Evolutionary conservation across 345 rosid species (phyloP).

Genomic region (Gossypium sturtianum): DNA sequence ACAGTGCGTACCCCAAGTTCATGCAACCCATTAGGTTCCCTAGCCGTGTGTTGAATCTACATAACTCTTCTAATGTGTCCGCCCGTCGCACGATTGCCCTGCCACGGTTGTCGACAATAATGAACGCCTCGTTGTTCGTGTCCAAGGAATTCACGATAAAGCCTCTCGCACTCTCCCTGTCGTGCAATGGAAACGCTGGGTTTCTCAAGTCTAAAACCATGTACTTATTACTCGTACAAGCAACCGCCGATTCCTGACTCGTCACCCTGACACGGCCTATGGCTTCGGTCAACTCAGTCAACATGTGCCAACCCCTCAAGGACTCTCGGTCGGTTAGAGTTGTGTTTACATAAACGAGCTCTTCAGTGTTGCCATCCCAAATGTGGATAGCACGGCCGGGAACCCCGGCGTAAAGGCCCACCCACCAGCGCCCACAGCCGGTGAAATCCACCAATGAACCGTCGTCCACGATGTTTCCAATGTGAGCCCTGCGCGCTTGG

Average conservation of each 20-base stretch:
- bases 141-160: conserved; percentile 47
- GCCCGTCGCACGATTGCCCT: conserved; percentile 52
- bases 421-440: conserved; percentile 78
- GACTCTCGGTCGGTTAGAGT: conserved; percentile 63
- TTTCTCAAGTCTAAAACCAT: conserved; percentile 52
- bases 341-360: conserved; percentile 44
- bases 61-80: conserved; percentile 31
- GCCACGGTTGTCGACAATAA: conserved; percentile 47
- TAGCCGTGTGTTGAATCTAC: conserved; percentile 39
- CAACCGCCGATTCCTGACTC: conserved; percentile 52
- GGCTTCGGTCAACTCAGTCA: conserved; percentile 54
- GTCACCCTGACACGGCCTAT: conserved; percentile 67
- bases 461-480: conserved; percentile 52
- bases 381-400: conserved; percentile 73
- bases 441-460: conserved; percentile 80
- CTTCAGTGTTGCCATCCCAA: conserved; percentile 59
- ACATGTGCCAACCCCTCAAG: conserved; percentile 68
- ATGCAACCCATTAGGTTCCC: conserved; percentile 53
- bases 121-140: conserved; percentile 37
- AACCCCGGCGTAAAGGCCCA: conserved; percentile 78
- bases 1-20: conserved; percentile 54
- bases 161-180: conserved; percentile 36
- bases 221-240: conserved; percentile 54
- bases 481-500: conserved; percentile 44
- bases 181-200: conserved; percentile 36